Conservation (phyloP, 75 land plant genomes). For the Sequoia sempervirens region DNA sequence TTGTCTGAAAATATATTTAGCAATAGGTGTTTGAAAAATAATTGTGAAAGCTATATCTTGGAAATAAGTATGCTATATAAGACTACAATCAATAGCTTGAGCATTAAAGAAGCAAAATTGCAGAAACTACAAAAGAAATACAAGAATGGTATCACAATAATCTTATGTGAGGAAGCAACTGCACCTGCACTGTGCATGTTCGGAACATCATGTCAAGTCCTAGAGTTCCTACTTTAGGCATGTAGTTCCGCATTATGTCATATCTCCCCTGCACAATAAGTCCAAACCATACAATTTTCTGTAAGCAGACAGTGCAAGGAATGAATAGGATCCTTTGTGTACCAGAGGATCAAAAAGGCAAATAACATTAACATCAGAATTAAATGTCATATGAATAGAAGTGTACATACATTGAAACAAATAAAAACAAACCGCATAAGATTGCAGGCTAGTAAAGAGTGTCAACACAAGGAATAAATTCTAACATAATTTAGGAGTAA, state of each 20-base stretch:
- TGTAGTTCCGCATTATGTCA: slow-evolving; percentile 92
- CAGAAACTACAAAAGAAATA: background rate
- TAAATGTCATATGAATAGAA: background rate
- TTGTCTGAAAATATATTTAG: background rate
- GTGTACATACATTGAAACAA: background rate
- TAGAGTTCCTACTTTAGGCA: slow-evolving; percentile 94
- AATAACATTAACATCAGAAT: background rate
- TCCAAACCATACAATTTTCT: background rate
- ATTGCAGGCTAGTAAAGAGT: background rate
- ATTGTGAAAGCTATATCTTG: background rate
- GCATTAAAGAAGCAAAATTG: background rate
- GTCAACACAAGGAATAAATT: background rate
- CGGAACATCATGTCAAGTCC: slow-evolving; percentile 99
- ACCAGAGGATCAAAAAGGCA: background rate
- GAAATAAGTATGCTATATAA: background rate
- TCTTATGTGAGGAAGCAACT: background rate
- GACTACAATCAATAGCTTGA: background rate
- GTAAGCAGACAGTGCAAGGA: background rate
- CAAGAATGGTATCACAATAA: background rate
- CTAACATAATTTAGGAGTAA: background rate
- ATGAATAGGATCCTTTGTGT: background rate
- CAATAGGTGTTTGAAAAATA: background rate
- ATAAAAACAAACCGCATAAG: background rate
- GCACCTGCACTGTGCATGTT: slow-evolving; percentile 97
- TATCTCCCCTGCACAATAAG: slow-evolving; percentile 79